Base-by-base conservation (phyloP, 352 stramenopile genomes). In the Phytophthora idaei region DNA sequence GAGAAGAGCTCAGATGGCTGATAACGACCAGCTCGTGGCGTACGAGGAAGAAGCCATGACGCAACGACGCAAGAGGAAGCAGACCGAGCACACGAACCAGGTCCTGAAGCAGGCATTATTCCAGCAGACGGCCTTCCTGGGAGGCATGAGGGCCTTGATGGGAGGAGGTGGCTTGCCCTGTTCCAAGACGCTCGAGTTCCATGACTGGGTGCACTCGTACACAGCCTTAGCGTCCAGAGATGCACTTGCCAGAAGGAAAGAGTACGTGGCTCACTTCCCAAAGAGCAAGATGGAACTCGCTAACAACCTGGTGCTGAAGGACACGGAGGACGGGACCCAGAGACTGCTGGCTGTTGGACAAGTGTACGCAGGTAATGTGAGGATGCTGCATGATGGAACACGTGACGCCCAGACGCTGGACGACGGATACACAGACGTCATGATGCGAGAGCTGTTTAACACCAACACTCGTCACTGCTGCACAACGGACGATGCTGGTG, bases 201-300 rank as follows among this genome's bases (percentile, higher is more conserved):
- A 92, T 60, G 81, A 92, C 69, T 90, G 81, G 79, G 78, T 92
- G 54, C 81, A 92, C 70, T 87, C 81, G 68, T 92, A 87, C 67
- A 90, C 83, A 10, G 67, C 77, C 5, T 61, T 92, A 44, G 75
- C 70, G 3, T 77, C 65, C 0, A 57, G 57, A 54, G 71, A 87
- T 28, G n/a, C 37, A 0, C 14, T 68, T 1, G 61, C 67, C 1
- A 71, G 80, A 3, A 69, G 68, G 21, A 80, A 76, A 14, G 79
- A 92, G 60, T 87, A 87, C 46, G 31, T 80, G 15, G 63, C 67
- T 29, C 76, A 71, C 46, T 87, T 92, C 31, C 71, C 74, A 0
- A 69, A 74, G 28, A 90, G 81, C 56, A 90, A 90, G 62, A 77
- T 90, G 67, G 77, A 88, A 7, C 65, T 92, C 25, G 79, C 79